Percentiles rank a stretch among this genome's conserved stretches.
Evolutionary conservation across 306 rosid species (phyloP).

Genomic region (Alnus glutinosa): DNA sequence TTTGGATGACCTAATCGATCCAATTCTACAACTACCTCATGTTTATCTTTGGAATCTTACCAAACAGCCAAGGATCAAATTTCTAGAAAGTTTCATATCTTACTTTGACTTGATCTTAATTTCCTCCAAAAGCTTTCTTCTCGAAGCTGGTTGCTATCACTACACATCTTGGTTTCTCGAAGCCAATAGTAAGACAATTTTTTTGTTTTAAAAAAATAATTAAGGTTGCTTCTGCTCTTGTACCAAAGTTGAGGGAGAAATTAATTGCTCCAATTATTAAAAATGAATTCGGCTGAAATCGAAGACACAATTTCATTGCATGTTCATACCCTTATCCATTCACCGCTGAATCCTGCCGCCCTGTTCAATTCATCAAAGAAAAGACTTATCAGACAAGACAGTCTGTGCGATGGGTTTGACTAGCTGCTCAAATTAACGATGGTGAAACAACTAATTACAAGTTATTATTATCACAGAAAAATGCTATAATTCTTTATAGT

Average conservation of each 20-base stretch:
- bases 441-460: no score
- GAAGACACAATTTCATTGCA: background rate
- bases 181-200: background rate
- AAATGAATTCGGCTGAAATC: background rate
- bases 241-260: background rate
- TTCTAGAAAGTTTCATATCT: background rate
- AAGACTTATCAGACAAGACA: background rate
- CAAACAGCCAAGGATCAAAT: conserved; percentile 25
- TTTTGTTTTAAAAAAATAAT: background rate
- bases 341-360: background rate
- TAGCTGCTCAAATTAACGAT: no score
- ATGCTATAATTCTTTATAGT: no score
- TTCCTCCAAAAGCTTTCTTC: background rate
- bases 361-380: background rate
- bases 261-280: background rate
- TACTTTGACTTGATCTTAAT: background rate
- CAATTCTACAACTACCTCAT: conserved; percentile 26
- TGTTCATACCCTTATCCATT: background rate
- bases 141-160: background rate
- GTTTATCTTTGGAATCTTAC: conserved; percentile 24
- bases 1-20: conserved; percentile 31
- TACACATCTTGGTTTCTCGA: background rate
- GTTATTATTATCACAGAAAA: no score
- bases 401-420: background rate
- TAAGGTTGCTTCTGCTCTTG: background rate